Evolutionary conservation across 257 asterid genomes (phyloP), one percentile per base, ranked within the genome.

Genomic region (Primulina eburnea): DNA sequence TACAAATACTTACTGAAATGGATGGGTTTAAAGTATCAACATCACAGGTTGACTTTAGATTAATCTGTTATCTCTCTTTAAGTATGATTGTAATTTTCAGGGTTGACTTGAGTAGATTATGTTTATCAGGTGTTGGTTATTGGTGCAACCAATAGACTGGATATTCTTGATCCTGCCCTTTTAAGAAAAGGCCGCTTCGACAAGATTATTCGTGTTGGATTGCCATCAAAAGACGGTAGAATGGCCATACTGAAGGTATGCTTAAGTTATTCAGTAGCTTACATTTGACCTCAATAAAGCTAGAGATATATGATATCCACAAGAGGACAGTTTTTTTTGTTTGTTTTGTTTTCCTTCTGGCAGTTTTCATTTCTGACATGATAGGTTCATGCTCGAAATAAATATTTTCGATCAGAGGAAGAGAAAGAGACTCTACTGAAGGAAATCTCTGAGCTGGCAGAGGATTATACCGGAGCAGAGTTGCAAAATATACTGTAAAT

Each of bases 141-240:
- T 83, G 99, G 99, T 62, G 99, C 99, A 63, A 94, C 99, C 69
- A 94, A 94, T 83, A 88, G 97, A 76, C 80, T 94, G 84, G 99
- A 94, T 82, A 94, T 94, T 83, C 96, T 94, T 70, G 97, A 94
- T 79, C 97, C 99, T 66, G 99, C 99, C 75, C 90, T 94, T 70
- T 71, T 94, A 75, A 83, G 99, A 72, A 94, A 94, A 75, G 99
- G 99, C 50, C 96, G 99, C 26, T 94, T 94, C 73, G 99, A 94
- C 90, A 94, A 88, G 83, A 91, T 94, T 75, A 84, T 91, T 70
- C 92, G 99, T 80, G 96, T 94, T 79, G 99, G 99, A 59, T 75
- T 94, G 73, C 99, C 99, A 62, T 90, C 97, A 63, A 89, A 78
- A 81, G 97, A 91, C 72, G 99, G 99, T 53, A 82, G 99, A 82